Evolutionary conservation across 1,284 basidiomycete species (phyloP).

Genomic region (Papiliotrema terrestris): DNA sequence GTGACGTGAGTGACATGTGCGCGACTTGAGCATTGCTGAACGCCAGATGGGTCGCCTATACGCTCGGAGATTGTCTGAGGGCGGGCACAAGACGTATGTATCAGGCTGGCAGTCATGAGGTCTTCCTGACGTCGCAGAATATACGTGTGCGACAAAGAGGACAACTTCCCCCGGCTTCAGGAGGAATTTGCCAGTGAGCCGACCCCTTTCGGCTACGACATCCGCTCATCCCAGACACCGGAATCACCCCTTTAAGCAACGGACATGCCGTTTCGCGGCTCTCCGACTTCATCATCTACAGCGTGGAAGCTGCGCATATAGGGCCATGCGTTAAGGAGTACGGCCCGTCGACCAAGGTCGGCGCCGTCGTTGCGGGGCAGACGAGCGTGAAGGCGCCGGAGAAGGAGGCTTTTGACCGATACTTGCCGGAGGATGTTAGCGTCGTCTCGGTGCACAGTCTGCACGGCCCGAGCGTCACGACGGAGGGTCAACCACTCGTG

Average conservation of each 20-base stretch:
- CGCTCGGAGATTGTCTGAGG: conserved; percentile 66
- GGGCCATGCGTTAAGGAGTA: conserved; percentile 78
- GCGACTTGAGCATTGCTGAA: conserved; percentile 26
- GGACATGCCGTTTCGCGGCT: conserved; percentile 80
- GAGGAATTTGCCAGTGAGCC: conserved; percentile 42
- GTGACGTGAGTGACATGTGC: conserved; percentile 48
- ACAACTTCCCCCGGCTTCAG: conserved; percentile 66
- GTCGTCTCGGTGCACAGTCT: conserved; percentile 93
- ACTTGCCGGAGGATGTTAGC: conserved; percentile 79
- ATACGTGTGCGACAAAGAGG: conserved; percentile 84
- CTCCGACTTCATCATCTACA: conserved; percentile 86
- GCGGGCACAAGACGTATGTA: conserved; percentile 77
- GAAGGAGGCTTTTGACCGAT: conserved; percentile 79
- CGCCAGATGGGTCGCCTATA: conserved; percentile 90
- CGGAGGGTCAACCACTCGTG: conserved; percentile 88
- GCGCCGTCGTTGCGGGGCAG: conserved; percentile 90
- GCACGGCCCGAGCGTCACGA: conserved; percentile 87
- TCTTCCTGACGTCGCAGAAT: conserved; percentile 57
- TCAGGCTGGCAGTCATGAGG: too few relatives aligned
- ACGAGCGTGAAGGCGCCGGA: conserved; percentile 97
- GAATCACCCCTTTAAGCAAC: conserved; percentile 66
- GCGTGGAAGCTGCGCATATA: conserved; percentile 90
- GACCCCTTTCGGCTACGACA: not conserved
- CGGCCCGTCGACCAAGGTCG: conserved; percentile 90
- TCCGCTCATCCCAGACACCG: conserved; percentile 28